phyloP scores from a whole-genome alignment of 2,329 filamentous ascomycete species.

The Colletotrichum endophyticum region DNA sequence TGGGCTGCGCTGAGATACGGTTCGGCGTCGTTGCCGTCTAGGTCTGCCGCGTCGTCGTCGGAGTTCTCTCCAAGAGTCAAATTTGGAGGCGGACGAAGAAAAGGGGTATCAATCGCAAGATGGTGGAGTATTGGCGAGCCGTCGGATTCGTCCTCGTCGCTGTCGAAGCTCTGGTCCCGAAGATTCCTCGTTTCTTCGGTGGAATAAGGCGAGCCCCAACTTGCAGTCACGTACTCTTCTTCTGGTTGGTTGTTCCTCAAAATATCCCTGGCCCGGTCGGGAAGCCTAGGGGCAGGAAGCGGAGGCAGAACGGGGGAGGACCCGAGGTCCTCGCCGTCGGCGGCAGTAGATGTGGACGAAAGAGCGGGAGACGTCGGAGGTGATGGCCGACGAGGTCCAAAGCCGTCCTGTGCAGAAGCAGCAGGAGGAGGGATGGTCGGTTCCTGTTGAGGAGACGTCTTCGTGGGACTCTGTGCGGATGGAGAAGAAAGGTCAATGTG shows the following conservation, averaged over 20 bases:
- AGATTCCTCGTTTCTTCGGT: constrained; percentile 59
- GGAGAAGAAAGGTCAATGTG: constrained; percentile 14
- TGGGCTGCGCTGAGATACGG: constrained; percentile 54
- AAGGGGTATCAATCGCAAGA: constrained; percentile 66
- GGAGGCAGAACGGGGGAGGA: constrained; percentile 64
- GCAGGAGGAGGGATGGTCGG: constrained; percentile 58
- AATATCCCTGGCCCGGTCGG: constrained; percentile 59
- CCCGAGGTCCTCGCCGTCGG: constrained; percentile 58
- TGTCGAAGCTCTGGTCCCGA: constrained; percentile 58
- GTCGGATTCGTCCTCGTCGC: constrained; percentile 62
- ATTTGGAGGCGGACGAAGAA: constrained; percentile 61
- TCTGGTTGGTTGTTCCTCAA: constrained; percentile 56
- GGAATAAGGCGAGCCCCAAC: constrained; percentile 92
- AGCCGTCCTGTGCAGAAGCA: constrained; percentile 66
- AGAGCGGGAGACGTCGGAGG: constrained; percentile 62
- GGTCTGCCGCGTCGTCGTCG: not conserved
- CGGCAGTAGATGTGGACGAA: constrained; percentile 66
- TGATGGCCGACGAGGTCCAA: constrained; percentile 39
- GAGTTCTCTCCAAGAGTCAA: constrained; percentile 35
- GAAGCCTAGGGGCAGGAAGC: constrained; percentile 62
- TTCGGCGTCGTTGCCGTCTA: constrained; percentile 32
- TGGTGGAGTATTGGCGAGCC: constrained; percentile 66
- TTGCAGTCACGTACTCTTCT: constrained; percentile 70
- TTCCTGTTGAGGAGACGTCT: constrained; percentile 61
- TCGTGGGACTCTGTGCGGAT: constrained; percentile 43